phyloP scores from a whole-genome alignment of 2,329 filamentous ascomycete genomes.

The Parastagonospora avenae region DNA sequence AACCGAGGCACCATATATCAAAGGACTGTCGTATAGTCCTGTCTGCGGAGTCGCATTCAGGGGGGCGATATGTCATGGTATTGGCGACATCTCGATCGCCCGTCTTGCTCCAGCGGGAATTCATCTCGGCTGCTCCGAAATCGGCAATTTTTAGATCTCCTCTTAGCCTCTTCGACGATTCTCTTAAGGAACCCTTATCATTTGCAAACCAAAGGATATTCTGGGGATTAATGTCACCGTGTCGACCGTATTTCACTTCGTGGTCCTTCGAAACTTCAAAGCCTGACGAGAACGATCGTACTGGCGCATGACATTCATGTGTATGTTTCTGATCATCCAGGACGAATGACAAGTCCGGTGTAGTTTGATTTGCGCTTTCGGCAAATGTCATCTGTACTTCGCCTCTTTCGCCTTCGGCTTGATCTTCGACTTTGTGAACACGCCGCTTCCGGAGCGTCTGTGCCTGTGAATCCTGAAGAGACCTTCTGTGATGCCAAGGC shows the following conservation, averaged over 20 bases:
- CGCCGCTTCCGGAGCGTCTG: neutral
- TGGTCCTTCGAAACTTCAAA: neutral
- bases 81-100: constrained; percentile 4
- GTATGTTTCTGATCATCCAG: no score
- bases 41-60: constrained; percentile 12
- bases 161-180: constrained; percentile 5
- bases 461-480: constrained; percentile 16
- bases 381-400: neutral
- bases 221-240: constrained; percentile 27
- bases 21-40: constrained; percentile 12
- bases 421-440: neutral
- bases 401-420: neutral
- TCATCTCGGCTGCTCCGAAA: constrained; percentile 21
- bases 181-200: neutral
- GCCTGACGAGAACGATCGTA: neutral
- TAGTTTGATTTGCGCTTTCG: neutral
- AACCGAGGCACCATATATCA: constrained; percentile 30
- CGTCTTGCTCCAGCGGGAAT: constrained; percentile 5
- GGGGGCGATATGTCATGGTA: constrained; percentile 17
- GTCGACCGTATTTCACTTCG: constrained; percentile 17
- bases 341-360: no score
- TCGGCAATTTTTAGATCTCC: constrained; percentile 20
- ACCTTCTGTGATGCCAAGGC: constrained; percentile 16
- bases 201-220: constrained; percentile 25
- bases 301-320: no score